A percentile compares a stretch with the other conserved stretches of the same genome.
Evolutionary conservation across 2,329 filamentous ascomycete genomes (phyloP).

Genomic region (Pseudogymnoascus sp.): DNA sequence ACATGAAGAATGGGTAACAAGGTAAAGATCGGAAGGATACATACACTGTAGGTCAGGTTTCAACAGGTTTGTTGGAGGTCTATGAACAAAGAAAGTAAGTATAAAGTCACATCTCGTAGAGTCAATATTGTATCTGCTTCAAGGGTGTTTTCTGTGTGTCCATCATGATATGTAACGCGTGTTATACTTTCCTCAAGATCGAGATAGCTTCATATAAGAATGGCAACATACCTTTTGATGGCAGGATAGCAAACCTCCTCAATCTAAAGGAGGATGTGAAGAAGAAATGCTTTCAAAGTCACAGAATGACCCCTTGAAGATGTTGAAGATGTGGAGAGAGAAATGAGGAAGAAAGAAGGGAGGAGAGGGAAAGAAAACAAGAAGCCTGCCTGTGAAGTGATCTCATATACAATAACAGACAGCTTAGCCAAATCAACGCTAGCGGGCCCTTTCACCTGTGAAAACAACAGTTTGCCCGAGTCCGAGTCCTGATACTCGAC

Average conservation of each 20-base stretch:
- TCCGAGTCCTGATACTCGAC: not conserved
- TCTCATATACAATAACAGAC: not conserved
- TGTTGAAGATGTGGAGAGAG: not conserved
- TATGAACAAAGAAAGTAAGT: constrained; percentile 2
- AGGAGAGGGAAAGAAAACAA: not conserved
- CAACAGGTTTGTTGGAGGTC: not conserved
- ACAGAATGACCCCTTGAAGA: not conserved
- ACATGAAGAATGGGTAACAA: not conserved
- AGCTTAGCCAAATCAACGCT: not conserved
- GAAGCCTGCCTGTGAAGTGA: not conserved
- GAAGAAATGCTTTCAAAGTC: not conserved
- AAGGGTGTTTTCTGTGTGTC: not conserved
- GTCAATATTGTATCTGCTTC: not conserved
- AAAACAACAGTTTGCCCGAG: not conserved
- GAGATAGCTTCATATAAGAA: not conserved
- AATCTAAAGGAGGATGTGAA: not conserved
- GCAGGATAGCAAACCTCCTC: not conserved
- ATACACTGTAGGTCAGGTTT: not conserved
- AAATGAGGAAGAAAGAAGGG: not conserved
- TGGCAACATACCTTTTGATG: not conserved
- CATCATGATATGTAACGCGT: not conserved
- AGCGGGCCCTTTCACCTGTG: not conserved
- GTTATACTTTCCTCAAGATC: not conserved
- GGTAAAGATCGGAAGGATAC: not conserved
- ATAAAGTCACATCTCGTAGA: not conserved